Conservation (phyloP, 768 basidiomycete species). For the Amyloporia xantha region DNA sequence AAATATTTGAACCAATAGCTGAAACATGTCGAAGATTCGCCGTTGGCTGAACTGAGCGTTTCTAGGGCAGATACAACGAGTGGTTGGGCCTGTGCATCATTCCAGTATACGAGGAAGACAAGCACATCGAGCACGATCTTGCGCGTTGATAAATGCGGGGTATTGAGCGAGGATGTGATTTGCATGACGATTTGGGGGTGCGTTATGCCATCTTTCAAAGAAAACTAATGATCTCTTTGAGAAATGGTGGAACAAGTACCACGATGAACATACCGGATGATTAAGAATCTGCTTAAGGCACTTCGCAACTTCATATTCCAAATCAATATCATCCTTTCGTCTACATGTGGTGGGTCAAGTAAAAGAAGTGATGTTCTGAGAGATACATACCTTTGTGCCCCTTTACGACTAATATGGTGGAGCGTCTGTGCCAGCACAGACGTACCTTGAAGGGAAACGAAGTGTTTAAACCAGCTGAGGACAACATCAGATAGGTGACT, state of each 20-base stretch:
- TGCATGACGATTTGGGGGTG: conserved; percentile 71
- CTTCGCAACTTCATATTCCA: conserved; percentile 88
- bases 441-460: conserved; percentile 72
- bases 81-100: conserved; percentile 50
- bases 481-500: neutral
- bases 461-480: conserved; percentile 72
- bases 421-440: conserved; percentile 79
- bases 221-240: conserved; percentile 40
- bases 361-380: conserved; percentile 7
- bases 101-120: conserved; percentile 62
- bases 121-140: conserved; percentile 77
- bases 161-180: conserved; percentile 77
- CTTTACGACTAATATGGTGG: conserved; percentile 67
- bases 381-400: conserved; percentile 46
- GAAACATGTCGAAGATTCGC: conserved; percentile 53
- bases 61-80: conserved; percentile 75
- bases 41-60: conserved; percentile 59
- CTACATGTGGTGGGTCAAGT: conserved; percentile 30
- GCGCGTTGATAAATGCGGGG: conserved; percentile 72
- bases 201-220: conserved; percentile 65
- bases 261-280: conserved; percentile 35
- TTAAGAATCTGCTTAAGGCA: conserved; percentile 83
- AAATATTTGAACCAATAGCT: conserved; percentile 88
- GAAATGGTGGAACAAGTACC: conserved; percentile 11
- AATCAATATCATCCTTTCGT: conserved; percentile 52